Conservation (phyloP, 805 yeast species). For the Kuraishia capsulata region DNA sequence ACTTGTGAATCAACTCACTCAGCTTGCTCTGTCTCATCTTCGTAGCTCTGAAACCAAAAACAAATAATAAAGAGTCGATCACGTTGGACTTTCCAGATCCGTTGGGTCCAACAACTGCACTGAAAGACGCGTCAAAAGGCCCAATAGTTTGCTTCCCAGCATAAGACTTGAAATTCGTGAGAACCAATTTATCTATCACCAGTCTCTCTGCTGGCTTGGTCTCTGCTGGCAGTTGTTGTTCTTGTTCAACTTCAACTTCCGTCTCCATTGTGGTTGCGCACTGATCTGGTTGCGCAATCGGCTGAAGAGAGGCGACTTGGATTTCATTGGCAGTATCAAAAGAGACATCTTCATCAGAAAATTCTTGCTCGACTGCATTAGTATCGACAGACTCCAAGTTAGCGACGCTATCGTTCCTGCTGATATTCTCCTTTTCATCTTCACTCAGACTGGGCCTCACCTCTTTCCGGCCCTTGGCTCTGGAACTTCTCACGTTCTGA, state of each 20-base stretch:
- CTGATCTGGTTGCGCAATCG: not conserved
- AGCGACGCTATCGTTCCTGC: not conserved
- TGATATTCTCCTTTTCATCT: not conserved
- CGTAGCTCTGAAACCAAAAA: constrained; percentile 92
- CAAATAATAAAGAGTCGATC: constrained; percentile 97
- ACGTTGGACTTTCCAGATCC: constrained; percentile 97
- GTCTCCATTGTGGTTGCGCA: not conserved
- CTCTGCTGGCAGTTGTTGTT: constrained; percentile 19
- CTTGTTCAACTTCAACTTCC: not conserved
- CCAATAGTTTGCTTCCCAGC: constrained; percentile 92
- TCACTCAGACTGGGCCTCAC: not conserved
- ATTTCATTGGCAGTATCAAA: not conserved
- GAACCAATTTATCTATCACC: constrained; percentile 63
- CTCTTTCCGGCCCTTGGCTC: not conserved
- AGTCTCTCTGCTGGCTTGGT: constrained; percentile 29
- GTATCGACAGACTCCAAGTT: not conserved
- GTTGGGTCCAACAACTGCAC: constrained; percentile 97
- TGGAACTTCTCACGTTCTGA: not conserved
- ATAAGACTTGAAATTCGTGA: constrained; percentile 88
- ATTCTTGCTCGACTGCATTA: not conserved
- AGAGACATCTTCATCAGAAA: not conserved
- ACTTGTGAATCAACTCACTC: constrained; percentile 89
- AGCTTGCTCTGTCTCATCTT: constrained; percentile 95
- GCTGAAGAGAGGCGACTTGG: not conserved
- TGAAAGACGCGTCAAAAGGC: constrained; percentile 87